These are phyloP conservation scores for Monosporozyma solicola DNA, from an alignment of 805 yeast species.

Conservation along the genomic window DNA sequence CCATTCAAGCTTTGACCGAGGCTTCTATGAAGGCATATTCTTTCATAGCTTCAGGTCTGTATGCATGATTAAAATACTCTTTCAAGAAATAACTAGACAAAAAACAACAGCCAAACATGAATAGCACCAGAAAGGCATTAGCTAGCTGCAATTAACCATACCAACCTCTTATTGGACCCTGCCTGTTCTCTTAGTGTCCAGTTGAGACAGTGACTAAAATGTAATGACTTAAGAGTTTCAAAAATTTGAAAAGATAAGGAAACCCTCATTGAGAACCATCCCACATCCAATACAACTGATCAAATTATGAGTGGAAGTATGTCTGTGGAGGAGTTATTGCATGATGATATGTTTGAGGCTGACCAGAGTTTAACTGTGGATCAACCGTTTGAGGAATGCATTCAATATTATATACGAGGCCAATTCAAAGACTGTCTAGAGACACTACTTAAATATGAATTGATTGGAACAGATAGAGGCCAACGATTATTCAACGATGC, in stretches of 20 bases:
- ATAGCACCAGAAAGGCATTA: too few relatives aligned
- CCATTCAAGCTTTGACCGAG: too few relatives aligned
- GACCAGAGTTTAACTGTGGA: background rate
- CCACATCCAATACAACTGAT: background rate
- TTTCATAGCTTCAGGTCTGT: too few relatives aligned
- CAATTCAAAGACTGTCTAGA: conserved; percentile 15
- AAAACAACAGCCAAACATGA: too few relatives aligned
- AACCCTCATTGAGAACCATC: background rate
- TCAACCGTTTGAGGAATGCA: conserved; percentile 10
- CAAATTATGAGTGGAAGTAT: background rate
- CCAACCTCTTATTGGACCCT: too few relatives aligned
- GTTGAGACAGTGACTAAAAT: background rate
- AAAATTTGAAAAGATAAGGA: background rate
- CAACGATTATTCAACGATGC: conserved; percentile 12
- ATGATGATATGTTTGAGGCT: conserved; percentile 12
- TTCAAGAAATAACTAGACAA: too few relatives aligned
- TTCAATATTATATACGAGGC: conserved; percentile 16
- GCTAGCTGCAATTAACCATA: too few relatives aligned
- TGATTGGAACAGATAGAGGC: conserved; percentile 8
- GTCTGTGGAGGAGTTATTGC: conserved; percentile 9
- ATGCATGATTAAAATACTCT: too few relatives aligned
- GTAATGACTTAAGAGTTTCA: conserved; percentile 3
- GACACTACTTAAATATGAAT: conserved; percentile 11
- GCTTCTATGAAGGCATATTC: too few relatives aligned
- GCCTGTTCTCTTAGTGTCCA: background rate